Evolutionary conservation across 2,329 filamentous ascomycete genomes (phyloP).

Genomic region (Orbilia ellipsospora): DNA sequence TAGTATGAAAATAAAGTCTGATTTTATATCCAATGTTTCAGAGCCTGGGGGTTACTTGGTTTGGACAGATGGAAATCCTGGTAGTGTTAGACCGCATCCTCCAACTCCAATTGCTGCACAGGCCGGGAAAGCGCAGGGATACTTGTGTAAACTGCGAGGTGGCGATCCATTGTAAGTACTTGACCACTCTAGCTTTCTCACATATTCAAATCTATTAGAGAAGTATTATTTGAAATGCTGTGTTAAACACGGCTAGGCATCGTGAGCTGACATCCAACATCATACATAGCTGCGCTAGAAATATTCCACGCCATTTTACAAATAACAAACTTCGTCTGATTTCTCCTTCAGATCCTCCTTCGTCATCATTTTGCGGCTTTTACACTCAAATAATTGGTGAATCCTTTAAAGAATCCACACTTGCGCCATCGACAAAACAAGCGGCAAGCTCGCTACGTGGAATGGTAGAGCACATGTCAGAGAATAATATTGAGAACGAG

Average conservation of each 20-base stretch:
- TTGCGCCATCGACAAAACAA: not conserved
- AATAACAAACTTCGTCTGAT: no score
- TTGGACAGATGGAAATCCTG: not conserved
- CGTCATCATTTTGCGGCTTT: not conserved
- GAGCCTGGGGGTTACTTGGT: not conserved
- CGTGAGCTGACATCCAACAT: constrained; percentile 1
- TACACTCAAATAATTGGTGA: not conserved
- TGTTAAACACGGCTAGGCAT: not conserved
- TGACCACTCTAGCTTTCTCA: no score
- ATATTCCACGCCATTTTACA: constrained; percentile 2
- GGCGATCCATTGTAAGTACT: constrained; percentile 31
- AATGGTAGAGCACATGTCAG: constrained; percentile 17
- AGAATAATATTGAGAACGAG: constrained; percentile 16
- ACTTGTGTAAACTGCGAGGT: constrained; percentile 28
- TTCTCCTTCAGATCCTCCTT: no score
- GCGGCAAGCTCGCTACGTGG: constrained; percentile 6
- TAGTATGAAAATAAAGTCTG: not conserved
- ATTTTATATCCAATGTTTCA: not conserved
- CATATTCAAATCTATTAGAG: not conserved
- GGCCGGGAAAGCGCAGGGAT: not conserved
- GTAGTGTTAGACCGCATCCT: not conserved
- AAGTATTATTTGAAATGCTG: not conserved
- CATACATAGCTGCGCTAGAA: not conserved
- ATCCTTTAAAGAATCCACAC: not conserved
- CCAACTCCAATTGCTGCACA: not conserved